Percentiles rank a stretch among this genome's conserved stretches.
phyloP scores from a whole-genome alignment of 495 filamentous ascomycete species.

The Podospora pseudocomata region DNA sequence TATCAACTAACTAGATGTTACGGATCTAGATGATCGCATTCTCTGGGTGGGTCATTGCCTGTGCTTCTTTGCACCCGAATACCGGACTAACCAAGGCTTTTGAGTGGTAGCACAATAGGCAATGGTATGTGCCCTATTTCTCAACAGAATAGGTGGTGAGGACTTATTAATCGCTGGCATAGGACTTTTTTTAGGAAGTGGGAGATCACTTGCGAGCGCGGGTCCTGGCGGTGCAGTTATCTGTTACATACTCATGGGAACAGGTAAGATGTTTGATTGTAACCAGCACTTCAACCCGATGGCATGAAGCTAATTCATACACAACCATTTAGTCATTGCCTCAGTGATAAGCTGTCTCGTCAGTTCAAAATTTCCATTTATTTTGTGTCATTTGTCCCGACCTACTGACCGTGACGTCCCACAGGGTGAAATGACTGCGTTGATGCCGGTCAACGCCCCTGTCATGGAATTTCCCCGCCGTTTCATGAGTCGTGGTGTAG shows the following conservation, averaged over 20 bases:
- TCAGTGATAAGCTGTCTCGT: conserved; percentile 46
- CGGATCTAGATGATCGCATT: conserved; percentile 36
- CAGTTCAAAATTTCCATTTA: too few relatives aligned
- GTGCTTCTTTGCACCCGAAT: neutral
- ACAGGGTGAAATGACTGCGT: conserved; percentile 48
- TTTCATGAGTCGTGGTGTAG: conserved; percentile 46
- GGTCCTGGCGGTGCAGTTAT: conserved; percentile 40
- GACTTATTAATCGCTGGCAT: neutral
- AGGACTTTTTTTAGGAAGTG: conserved; percentile 38
- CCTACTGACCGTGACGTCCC: too few relatives aligned
- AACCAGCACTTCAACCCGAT: neutral
- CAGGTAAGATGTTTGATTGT: conserved; percentile 13
- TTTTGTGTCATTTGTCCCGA: too few relatives aligned
- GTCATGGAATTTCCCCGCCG: conserved; percentile 50
- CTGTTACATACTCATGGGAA: conserved; percentile 42
- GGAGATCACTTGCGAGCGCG: conserved; percentile 33
- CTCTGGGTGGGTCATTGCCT: conserved; percentile 30
- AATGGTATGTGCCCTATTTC: conserved; percentile 16
- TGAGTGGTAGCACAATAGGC: conserved; percentile 27
- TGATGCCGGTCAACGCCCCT: conserved; percentile 50
- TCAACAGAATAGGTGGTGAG: neutral
- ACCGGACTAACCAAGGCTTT: neutral
- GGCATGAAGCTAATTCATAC: neutral
- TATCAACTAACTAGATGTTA: neutral
- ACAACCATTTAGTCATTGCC: conserved; percentile 36